phyloP scores from a whole-genome alignment of 805 yeast genomes.

The Ogataea parapolymorpha region DNA sequence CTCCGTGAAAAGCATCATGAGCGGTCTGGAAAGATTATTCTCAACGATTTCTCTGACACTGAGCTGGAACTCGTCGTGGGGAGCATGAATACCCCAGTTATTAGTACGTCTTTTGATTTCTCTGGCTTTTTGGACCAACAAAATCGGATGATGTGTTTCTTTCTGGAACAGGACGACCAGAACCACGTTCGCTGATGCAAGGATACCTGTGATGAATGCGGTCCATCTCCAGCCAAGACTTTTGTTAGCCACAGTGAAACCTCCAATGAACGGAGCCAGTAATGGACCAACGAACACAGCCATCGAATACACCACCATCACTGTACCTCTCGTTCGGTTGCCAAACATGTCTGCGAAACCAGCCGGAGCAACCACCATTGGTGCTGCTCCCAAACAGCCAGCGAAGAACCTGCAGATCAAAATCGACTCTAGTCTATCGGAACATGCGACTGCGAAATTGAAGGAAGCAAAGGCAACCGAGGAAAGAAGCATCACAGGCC shows the following conservation, averaged over 20 bases:
- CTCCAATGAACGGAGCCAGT: slow-evolving; percentile 76
- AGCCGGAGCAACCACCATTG: slow-evolving; percentile 84
- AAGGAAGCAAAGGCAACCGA: slow-evolving; percentile 56
- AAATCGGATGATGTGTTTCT: slow-evolving; percentile 72
- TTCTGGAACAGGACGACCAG: slow-evolving; percentile 43
- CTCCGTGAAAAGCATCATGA: slow-evolving; percentile 62
- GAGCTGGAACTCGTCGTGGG: slow-evolving; percentile 62
- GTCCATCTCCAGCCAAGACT: slow-evolving; percentile 85
- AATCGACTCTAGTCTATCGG: slow-evolving; percentile 73
- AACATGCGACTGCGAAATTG: slow-evolving; percentile 73
- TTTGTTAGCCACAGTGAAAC: slow-evolving; percentile 52
- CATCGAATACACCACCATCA: slow-evolving; percentile 67
- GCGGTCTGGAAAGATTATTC: slow-evolving; percentile 65
- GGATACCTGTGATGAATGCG: slow-evolving; percentile 63
- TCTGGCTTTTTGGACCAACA: slow-evolving; percentile 61
- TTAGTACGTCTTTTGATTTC: slow-evolving; percentile 63
- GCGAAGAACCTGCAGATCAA: slow-evolving; percentile 75
- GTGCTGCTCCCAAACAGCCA: slow-evolving; percentile 81
- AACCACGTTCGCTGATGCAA: slow-evolving; percentile 40
- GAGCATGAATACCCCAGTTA: slow-evolving; percentile 80
- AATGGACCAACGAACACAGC: slow-evolving; percentile 79
- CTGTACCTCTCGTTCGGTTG: slow-evolving; percentile 66
- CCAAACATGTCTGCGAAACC: slow-evolving; percentile 79
- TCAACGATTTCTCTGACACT: slow-evolving; percentile 56
- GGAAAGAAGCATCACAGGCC: slow-evolving; percentile 54